Conservation (phyloP, 1,284 basidiomycete genomes). For the Schizopora paradoxa region DNA sequence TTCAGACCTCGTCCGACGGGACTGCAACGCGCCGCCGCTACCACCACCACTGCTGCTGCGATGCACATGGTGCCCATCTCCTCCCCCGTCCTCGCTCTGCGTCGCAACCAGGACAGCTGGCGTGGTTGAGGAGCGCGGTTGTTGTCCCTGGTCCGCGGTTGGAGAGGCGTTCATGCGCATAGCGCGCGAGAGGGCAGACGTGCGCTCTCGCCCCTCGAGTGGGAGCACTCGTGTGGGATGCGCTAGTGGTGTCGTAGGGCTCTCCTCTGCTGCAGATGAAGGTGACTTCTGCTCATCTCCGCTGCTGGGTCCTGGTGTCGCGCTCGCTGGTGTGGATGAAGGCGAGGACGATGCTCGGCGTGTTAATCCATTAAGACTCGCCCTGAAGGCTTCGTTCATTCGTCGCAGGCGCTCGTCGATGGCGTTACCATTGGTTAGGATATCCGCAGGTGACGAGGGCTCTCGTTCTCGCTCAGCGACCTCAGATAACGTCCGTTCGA, state of each 20-base stretch:
- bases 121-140: too few species aligned
- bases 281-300: neutral
- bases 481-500: too few species aligned
- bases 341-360: neutral
- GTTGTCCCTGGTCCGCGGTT: neutral
- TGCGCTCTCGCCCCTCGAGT: constrained; percentile 1
- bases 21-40: too few species aligned
- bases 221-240: constrained; percentile 4
- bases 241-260: neutral
- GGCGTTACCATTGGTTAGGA: too few species aligned
- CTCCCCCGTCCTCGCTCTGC: too few species aligned
- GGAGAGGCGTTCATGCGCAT: neutral
- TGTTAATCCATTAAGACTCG: constrained; percentile 36
- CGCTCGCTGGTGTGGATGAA: neutral
- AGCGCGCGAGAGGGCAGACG: neutral
- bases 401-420: constrained; percentile 55
- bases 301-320: neutral
- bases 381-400: constrained; percentile 62
- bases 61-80: too few species aligned
- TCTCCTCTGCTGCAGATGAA: constrained; percentile 2
- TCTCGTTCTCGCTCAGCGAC: too few species aligned
- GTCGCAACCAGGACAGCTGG: too few species aligned
- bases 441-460: too few species aligned
- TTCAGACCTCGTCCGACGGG: too few species aligned
- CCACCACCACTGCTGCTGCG: too few species aligned